Conservation (phyloP, 139 green algal genomes). For the Chlamydomonas asymmetrica region DNA sequence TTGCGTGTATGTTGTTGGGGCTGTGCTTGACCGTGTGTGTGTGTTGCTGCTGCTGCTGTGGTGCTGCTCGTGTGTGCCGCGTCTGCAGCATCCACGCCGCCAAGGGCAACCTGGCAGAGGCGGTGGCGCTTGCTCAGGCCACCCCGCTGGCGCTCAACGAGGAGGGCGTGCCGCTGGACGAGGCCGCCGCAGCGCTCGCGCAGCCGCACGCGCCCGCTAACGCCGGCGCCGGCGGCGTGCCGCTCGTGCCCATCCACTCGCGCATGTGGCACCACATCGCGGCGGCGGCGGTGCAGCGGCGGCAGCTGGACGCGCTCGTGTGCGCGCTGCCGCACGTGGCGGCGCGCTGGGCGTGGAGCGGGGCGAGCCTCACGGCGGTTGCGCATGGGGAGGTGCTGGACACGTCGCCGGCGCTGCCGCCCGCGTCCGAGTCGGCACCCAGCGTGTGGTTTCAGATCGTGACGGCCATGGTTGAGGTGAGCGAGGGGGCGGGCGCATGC, state of each 20-base stretch:
- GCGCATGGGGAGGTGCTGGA: no score
- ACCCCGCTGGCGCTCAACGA: no score
- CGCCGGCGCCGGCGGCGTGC: conserved; percentile 1
- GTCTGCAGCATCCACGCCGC: conserved; percentile 5
- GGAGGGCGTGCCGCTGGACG: no score
- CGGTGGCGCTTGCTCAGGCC: conserved; percentile 16
- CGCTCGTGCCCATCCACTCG: conserved; percentile 1
- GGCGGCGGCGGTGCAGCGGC: not conserved
- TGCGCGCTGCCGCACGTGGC: conserved; percentile 8
- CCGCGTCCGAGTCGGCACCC: no score
- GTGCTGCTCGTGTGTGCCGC: conserved; percentile 2
- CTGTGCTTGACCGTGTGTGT: conserved; percentile 1
- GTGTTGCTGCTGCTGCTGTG: conserved; percentile 13
- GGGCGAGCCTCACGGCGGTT: no score
- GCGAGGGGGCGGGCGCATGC: no score
- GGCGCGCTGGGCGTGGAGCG: no score
- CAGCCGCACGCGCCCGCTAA: not conserved
- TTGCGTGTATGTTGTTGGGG: conserved; percentile 13
- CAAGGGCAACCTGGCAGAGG: not conserved
- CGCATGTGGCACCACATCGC: conserved; percentile 24
- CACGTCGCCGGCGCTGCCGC: no score
- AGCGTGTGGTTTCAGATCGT: no score
- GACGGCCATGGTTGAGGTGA: no score
- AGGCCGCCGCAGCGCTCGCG: conserved; percentile 7
- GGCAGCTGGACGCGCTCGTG: not conserved